phyloP scores from a whole-genome alignment of 2,329 filamentous ascomycete species.

The Pseudogymnoascus pannorum region DNA sequence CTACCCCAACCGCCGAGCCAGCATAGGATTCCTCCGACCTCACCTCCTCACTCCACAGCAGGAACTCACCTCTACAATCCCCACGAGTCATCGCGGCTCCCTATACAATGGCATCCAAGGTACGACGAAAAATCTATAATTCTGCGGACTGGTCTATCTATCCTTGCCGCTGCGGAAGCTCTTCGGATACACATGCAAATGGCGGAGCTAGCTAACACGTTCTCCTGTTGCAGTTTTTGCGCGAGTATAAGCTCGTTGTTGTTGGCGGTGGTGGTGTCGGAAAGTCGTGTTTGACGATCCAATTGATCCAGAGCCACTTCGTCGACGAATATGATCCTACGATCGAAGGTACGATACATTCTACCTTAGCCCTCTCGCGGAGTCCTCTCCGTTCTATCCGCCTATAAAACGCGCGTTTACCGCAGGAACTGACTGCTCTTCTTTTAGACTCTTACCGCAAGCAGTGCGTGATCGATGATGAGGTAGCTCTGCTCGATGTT shows the following conservation, averaged over 20 bases:
- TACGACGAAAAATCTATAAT: constrained; percentile 15
- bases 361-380: constrained; percentile 12
- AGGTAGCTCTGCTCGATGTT: constrained; percentile 94
- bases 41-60: not conserved
- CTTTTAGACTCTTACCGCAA: constrained; percentile 92
- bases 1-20: constrained; percentile 6
- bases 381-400: not conserved
- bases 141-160: not conserved
- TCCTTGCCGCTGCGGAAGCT: not conserved
- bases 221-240: constrained; percentile 54
- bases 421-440: not conserved
- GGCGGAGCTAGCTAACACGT: not conserved
- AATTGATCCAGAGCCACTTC: constrained; percentile 93
- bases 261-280: constrained; percentile 97
- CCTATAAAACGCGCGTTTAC: not conserved
- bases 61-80: not conserved
- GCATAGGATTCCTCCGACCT: not conserved
- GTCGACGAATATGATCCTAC: constrained; percentile 99
- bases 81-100: constrained; percentile 12
- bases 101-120: constrained; percentile 33
- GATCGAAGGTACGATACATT: constrained; percentile 71
- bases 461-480: constrained; percentile 98
- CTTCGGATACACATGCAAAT: not conserved
- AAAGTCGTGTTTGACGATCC: constrained; percentile 98
- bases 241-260: constrained; percentile 94